These are phyloP conservation scores for Lactifluus pinguis DNA, from an alignment of 768 basidiomycete genomes.

Conservation along the genomic window DNA sequence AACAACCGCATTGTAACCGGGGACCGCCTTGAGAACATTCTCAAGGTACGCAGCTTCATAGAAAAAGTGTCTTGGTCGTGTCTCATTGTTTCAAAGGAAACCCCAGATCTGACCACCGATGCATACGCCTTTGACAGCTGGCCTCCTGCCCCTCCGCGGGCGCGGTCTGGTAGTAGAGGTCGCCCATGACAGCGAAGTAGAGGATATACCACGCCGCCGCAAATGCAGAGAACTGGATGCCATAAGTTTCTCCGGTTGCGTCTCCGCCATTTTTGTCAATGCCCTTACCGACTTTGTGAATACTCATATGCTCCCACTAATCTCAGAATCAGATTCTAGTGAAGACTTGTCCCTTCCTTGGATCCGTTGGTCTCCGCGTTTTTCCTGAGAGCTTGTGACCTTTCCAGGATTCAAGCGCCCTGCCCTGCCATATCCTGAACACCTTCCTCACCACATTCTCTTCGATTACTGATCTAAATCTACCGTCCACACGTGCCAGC, in stretches of 20 bases:
- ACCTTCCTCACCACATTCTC: conserved; percentile 78
- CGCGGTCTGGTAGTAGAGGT: conserved; percentile 43
- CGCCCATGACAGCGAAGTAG: conserved; percentile 55
- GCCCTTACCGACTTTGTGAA: conserved; percentile 79
- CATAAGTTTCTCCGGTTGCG: conserved; percentile 89
- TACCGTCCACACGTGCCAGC: conserved; percentile 72
- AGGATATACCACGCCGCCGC: conserved; percentile 60
- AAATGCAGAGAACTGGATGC: conserved; percentile 63
- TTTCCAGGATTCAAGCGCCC: conserved; percentile 71
- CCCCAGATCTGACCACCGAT: conserved; percentile 72
- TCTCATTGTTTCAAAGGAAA: conserved; percentile 50
- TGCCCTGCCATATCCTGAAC: conserved; percentile 55
- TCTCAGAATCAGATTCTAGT: conserved; percentile 37
- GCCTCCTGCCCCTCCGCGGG: conserved; percentile 60
- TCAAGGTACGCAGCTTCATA: conserved; percentile 46
- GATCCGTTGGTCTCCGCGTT: conserved; percentile 27
- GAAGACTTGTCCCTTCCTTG: conserved; percentile 27
- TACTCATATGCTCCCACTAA: conserved; percentile 44
- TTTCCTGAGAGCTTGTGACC: conserved; percentile 42
- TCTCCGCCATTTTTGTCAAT: conserved; percentile 82
- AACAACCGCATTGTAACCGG: conserved; percentile 90
- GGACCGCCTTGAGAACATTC: conserved; percentile 65
- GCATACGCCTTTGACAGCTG: conserved; percentile 58
- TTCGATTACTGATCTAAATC: conserved; percentile 44
- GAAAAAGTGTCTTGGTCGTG: background rate